These are phyloP conservation scores for Ramaria rubella DNA, from an alignment of 768 basidiomycete genomes.

Conservation along the genomic window DNA sequence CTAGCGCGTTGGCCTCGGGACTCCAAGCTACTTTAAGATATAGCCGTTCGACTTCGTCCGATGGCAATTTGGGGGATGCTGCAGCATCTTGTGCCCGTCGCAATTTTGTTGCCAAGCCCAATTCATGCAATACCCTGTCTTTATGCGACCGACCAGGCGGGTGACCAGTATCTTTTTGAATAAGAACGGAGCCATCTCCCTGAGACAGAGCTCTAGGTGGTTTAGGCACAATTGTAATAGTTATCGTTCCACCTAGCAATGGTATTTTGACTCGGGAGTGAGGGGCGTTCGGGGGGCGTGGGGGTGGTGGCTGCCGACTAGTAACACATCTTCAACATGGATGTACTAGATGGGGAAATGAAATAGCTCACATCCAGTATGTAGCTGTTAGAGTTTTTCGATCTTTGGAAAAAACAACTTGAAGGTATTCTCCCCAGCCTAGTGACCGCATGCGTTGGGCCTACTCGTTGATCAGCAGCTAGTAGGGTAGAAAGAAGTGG, in stretches of 20 bases:
- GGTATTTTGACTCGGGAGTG: constrained; percentile 41
- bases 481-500: not conserved
- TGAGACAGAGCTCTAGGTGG: constrained; percentile 23
- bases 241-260: constrained; percentile 63
- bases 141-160: constrained; percentile 8
- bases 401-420: constrained; percentile 61
- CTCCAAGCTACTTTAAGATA: constrained; percentile 74
- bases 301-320: constrained; percentile 36
- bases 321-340: constrained; percentile 6
- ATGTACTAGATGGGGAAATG: not conserved
- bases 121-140: constrained; percentile 10
- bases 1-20: constrained; percentile 60
- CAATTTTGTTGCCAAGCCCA: constrained; percentile 3
- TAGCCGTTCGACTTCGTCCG: constrained; percentile 70
- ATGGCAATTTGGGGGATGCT: constrained; percentile 28
- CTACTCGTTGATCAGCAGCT: constrained; percentile 23
- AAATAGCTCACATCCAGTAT: constrained; percentile 74
- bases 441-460: constrained; percentile 72
- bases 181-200: constrained; percentile 42
- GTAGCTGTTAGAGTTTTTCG: constrained; percentile 61
- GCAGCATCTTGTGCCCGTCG: not conserved
- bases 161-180: constrained; percentile 29
- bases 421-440: constrained; percentile 78
- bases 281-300: constrained; percentile 20
- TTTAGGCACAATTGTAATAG: constrained; percentile 54